Evolutionary conservation across 164 flowering plant genomes (phyloP).

Genomic region (Pachysandra terminalis): DNA sequence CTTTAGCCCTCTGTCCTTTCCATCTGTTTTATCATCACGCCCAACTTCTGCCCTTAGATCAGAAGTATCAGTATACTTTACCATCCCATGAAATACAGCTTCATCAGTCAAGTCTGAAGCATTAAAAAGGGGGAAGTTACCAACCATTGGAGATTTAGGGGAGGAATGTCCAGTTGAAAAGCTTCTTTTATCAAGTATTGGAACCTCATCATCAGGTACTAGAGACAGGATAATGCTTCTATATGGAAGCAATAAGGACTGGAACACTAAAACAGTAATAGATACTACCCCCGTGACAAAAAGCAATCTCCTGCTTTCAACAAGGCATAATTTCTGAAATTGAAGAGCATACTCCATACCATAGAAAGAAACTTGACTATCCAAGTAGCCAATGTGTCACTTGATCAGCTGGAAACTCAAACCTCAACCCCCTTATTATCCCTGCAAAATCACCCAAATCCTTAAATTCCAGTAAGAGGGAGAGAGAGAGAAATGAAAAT

Average conservation of each 20-base stretch:
- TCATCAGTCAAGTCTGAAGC: slow-evolving; percentile 16
- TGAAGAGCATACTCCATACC: slow-evolving; percentile 29
- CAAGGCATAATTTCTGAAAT: slow-evolving; percentile 32
- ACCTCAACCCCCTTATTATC: neutral
- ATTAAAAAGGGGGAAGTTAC: slow-evolving; percentile 23
- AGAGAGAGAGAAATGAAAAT: neutral
- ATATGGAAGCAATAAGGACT: slow-evolving; percentile 58
- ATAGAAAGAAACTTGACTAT: neutral
- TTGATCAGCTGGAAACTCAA: neutral
- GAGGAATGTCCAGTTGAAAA: slow-evolving; percentile 13
- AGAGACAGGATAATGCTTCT: slow-evolving; percentile 52
- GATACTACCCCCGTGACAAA: slow-evolving; percentile 48
- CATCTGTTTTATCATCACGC: slow-evolving; percentile 5
- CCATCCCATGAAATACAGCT: slow-evolving; percentile 12
- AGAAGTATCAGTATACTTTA: slow-evolving; percentile 9
- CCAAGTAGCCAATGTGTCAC: slow-evolving; percentile 1
- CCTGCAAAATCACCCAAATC: slow-evolving; percentile 8
- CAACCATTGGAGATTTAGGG: slow-evolving; percentile 20
- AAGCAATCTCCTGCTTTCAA: slow-evolving; percentile 46
- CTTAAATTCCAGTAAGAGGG: neutral
- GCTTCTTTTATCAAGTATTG: slow-evolving; percentile 13
- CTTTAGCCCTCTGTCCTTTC: slow-evolving; percentile 8
- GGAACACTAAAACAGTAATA: slow-evolving; percentile 48
- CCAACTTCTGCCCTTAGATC: slow-evolving; percentile 10
- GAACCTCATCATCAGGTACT: slow-evolving; percentile 26